phyloP scores from a whole-genome alignment of 1,139 yeast genomes.

The Wickerhamomyces sp. region DNA sequence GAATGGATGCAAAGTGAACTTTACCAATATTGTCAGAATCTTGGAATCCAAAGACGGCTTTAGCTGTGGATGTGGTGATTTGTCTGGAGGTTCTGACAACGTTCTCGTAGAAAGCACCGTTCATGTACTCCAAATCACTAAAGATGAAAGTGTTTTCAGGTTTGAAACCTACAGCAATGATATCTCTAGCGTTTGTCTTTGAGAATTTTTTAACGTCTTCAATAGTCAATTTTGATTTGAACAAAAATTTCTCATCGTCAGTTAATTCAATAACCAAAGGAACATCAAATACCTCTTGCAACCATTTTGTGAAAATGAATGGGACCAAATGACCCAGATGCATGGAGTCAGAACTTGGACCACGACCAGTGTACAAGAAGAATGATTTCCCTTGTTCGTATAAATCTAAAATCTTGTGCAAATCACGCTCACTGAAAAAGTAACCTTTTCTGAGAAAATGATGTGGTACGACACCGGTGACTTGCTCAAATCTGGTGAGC shows the following conservation, averaged over 20 bases:
- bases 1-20: slow-evolving; percentile 91
- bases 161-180: slow-evolving; percentile 90
- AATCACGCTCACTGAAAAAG: slow-evolving; percentile 91
- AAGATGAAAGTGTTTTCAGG: slow-evolving; percentile 93
- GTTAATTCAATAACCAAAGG: slow-evolving; percentile 96
- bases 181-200: slow-evolving; percentile 82
- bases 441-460: slow-evolving; percentile 86
- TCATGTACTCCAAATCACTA: slow-evolving; percentile 89
- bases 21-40: slow-evolving; percentile 95
- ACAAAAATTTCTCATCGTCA: slow-evolving; percentile 95
- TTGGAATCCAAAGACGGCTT: slow-evolving; percentile 95
- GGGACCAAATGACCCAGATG: slow-evolving; percentile 98
- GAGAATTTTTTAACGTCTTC: slow-evolving; percentile 83
- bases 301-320: slow-evolving; percentile 92
- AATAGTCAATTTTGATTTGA: slow-evolving; percentile 84
- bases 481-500: slow-evolving; percentile 64
- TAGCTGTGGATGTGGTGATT: slow-evolving; percentile 93
- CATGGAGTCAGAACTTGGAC: slow-evolving; percentile 93
- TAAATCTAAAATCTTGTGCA: slow-evolving; percentile 70
- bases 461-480: slow-evolving; percentile 94
- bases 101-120: slow-evolving; percentile 89
- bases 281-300: slow-evolving; percentile 95
- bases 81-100: slow-evolving; percentile 93
- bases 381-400: slow-evolving; percentile 95
- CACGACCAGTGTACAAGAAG: slow-evolving; percentile 96